phyloP scores from a whole-genome alignment of 768 basidiomycete species.

The Chalciporus piperatus region DNA sequence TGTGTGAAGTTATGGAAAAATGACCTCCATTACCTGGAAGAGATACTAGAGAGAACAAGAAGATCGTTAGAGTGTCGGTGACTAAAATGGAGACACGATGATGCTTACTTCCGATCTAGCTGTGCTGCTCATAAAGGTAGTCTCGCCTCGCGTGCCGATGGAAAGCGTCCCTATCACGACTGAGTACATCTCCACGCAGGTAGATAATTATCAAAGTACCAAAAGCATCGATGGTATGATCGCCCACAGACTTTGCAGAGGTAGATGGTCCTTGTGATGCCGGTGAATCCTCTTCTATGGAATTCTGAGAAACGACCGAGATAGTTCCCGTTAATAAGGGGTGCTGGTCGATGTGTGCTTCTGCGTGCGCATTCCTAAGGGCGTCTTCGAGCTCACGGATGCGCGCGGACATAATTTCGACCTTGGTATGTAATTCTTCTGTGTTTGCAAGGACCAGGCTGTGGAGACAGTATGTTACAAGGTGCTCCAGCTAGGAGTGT shows the following conservation, averaged over 20 bases:
- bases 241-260: constrained; percentile 35
- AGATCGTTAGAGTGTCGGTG: background rate
- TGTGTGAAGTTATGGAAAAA: background rate
- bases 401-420: constrained; percentile 52
- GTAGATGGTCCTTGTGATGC: constrained; percentile 5
- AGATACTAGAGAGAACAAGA: constrained; percentile 42
- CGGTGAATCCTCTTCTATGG: constrained; percentile 22
- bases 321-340: constrained; percentile 38
- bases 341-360: constrained; percentile 48
- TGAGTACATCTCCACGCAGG: background rate
- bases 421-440: constrained; percentile 65
- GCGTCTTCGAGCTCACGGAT: constrained; percentile 62
- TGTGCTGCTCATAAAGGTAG: constrained; percentile 59
- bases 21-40: constrained; percentile 41
- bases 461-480: background rate
- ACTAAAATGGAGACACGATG: background rate
- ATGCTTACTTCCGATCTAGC: constrained; percentile 62
- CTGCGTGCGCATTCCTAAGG: constrained; percentile 47
- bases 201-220: constrained; percentile 30
- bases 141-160: constrained; percentile 52
- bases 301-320: constrained; percentile 27
- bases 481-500: background rate
- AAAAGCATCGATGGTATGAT: constrained; percentile 47
- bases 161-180: constrained; percentile 49
- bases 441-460: constrained; percentile 66